These are phyloP conservation scores for Colletotrichum zoysiae DNA, from an alignment of 2,329 filamentous ascomycete species.

Conservation along the genomic window DNA sequence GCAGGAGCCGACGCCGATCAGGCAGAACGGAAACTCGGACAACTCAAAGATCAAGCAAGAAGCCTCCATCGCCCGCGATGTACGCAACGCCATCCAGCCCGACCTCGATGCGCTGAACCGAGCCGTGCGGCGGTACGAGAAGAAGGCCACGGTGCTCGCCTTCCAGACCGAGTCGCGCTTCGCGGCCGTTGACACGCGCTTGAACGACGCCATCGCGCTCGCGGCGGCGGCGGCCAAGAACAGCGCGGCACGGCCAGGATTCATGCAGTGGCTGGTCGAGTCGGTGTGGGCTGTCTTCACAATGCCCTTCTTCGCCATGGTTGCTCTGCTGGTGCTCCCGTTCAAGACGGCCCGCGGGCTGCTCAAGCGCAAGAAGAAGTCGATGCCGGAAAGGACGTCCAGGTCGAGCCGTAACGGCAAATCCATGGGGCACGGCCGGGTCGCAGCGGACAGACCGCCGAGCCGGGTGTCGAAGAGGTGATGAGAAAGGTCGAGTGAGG, in stretches of 20 bases:
- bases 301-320: slow-evolving; percentile 57
- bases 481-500: neutral
- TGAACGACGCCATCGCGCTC: slow-evolving; percentile 84
- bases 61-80: slow-evolving; percentile 64
- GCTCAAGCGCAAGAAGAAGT: slow-evolving; percentile 51
- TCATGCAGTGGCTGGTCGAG: slow-evolving; percentile 55
- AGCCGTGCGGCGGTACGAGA: slow-evolving; percentile 91
- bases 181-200: slow-evolving; percentile 75
- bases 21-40: slow-evolving; percentile 50
- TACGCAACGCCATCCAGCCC: slow-evolving; percentile 77
- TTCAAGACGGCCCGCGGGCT: slow-evolving; percentile 54
- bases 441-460: slow-evolving; percentile 53
- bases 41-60: slow-evolving; percentile 55
- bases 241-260: slow-evolving; percentile 53
- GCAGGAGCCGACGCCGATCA: slow-evolving; percentile 50
- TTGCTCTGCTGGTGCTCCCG: slow-evolving; percentile 58
- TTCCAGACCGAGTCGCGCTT: slow-evolving; percentile 83
- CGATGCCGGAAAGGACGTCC: slow-evolving; percentile 43
- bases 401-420: slow-evolving; percentile 46
- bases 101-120: slow-evolving; percentile 91
- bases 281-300: slow-evolving; percentile 51
- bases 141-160: slow-evolving; percentile 81
- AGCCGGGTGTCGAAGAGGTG: slow-evolving; percentile 46
- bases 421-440: slow-evolving; percentile 48
- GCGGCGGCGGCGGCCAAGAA: slow-evolving; percentile 78